A percentile compares a stretch with the other conserved stretches of the same genome.
These are phyloP conservation scores for Phoma sp. DNA, from an alignment of 2,329 filamentous ascomycete genomes.

Conservation along the genomic window DNA sequence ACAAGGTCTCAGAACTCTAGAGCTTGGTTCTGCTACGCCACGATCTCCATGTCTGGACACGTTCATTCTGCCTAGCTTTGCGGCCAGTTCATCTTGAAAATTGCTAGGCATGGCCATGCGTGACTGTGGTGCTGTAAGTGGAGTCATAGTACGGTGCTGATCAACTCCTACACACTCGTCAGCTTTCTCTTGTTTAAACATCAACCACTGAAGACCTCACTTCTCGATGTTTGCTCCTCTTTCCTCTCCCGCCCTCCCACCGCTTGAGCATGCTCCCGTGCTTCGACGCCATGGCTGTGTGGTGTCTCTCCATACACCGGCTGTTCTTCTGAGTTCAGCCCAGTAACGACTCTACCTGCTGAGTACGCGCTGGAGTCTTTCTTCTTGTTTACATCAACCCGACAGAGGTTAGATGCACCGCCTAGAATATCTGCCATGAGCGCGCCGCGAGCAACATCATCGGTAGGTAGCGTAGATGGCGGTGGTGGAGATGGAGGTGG, in stretches of 20 bases:
- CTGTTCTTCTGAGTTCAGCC: background rate
- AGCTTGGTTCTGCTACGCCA: background rate
- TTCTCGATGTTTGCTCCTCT: background rate
- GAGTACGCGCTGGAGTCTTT: background rate
- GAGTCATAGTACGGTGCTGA: background rate
- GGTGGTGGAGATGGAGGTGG: background rate
- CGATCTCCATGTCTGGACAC: background rate
- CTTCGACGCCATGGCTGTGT: conserved; percentile 20
- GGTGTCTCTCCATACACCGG: conserved; percentile 16
- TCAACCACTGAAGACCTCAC: background rate
- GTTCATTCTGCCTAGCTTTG: background rate
- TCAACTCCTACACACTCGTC: background rate
- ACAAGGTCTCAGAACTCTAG: background rate
- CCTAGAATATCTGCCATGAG: conserved; percentile 1
- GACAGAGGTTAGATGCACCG: conserved; percentile 2
- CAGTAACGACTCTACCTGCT: background rate
- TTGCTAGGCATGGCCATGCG: background rate
- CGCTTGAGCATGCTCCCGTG: conserved; percentile 18
- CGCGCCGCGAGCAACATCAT: background rate
- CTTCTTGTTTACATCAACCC: conserved; percentile 2
- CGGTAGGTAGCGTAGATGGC: background rate
- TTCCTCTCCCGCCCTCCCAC: conserved; percentile 1
- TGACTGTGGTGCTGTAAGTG: conserved; percentile 4
- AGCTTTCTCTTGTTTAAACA: background rate
- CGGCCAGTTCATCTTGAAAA: conserved; percentile 1